A percentile compares a stretch with the other conserved stretches of the same genome.
Conservation (phyloP, 2,329 filamentous ascomycete genomes). For the Nemania sp. region DNA sequence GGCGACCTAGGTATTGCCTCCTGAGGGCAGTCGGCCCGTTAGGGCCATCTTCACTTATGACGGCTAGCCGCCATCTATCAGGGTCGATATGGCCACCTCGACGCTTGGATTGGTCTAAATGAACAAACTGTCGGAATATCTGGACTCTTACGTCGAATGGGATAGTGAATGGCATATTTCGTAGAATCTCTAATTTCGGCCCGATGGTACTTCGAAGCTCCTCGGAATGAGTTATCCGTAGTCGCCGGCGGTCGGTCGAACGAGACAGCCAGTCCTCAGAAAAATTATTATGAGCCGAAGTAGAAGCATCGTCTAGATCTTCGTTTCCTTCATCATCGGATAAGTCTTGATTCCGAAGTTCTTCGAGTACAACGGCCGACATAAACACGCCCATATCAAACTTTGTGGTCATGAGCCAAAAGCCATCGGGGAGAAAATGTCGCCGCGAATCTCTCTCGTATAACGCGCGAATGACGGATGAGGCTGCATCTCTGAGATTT, state of each 20-base stretch:
- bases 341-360: conserved; percentile 74
- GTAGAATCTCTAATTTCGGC: conserved; percentile 84
- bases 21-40: conserved; percentile 29
- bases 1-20: conserved; percentile 53
- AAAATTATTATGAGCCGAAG: conserved; percentile 39
- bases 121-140: conserved; percentile 92
- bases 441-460: conserved; percentile 93
- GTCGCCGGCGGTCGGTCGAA: conserved; percentile 65
- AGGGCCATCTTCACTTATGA: conserved; percentile 46
- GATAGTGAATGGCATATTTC: conserved; percentile 96
- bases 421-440: conserved; percentile 76
- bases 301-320: conserved; percentile 27
- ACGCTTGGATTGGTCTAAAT: conserved; percentile 74
- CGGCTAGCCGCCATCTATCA: conserved; percentile 71
- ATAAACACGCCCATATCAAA: conserved; percentile 92
- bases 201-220: conserved; percentile 78
- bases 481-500: conserved; percentile 78
- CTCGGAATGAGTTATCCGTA: conserved; percentile 68
- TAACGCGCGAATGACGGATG: conserved; percentile 79
- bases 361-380: conserved; percentile 81
- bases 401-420: conserved; percentile 90
- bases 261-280: conserved; percentile 64
- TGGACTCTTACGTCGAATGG: conserved; percentile 89
- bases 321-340: conserved; percentile 61
- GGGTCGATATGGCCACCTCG: conserved; percentile 70